Evolutionary conservation across 2,329 filamentous ascomycete species (phyloP), one percentile per base, ranked within the genome.

Genomic region (Botrytis elliptica): DNA sequence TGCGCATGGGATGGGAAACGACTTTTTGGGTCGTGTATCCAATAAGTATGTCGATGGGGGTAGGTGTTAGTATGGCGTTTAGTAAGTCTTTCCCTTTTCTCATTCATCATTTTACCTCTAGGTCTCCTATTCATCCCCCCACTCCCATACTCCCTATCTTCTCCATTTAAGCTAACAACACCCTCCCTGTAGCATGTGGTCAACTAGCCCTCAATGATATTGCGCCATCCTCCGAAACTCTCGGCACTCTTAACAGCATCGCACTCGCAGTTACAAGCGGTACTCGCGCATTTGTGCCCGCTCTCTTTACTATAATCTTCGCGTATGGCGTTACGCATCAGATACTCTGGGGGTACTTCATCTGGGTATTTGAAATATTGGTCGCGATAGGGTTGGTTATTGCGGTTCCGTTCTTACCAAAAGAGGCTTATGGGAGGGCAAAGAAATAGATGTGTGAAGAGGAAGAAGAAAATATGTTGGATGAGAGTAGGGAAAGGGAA

Each of bases 161-260:
- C 25, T 42, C 60, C n/a, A 38, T 16, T 1, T 4, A 59, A 33
- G 7, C 20, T 8, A 60, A 71, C 72, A 71, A 75, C 59, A 16
- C 7, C 67, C 93, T 93, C 85, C 86, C 2, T n/a, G 92, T 92
- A 79, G 94, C 91, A 0, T 90, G 86, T 2, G 86, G 91, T 0
- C 92, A 95, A 83, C 88, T 95, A 14, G 89, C 89, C 0, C 79
- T 95, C 46, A 95, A 95, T 81, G 92, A 95, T 74, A 88, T 92
- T 3, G 86, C 90, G 0, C 93, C 93, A 0, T 88, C 86, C 16
- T 86, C 88, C 1, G 84, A 85, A 60, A 87, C 89, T 0, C 84
- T 95, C 16, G 92, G 91, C 0, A 93, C 89, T 0, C 83, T 96
- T 42, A 95, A 95, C 77, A 90, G 91, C 0, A 77, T 93, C 1